These are phyloP conservation scores for Fusarium fracticaudum DNA, from an alignment of 2,329 filamentous ascomycete species.

Conservation along the genomic window DNA sequence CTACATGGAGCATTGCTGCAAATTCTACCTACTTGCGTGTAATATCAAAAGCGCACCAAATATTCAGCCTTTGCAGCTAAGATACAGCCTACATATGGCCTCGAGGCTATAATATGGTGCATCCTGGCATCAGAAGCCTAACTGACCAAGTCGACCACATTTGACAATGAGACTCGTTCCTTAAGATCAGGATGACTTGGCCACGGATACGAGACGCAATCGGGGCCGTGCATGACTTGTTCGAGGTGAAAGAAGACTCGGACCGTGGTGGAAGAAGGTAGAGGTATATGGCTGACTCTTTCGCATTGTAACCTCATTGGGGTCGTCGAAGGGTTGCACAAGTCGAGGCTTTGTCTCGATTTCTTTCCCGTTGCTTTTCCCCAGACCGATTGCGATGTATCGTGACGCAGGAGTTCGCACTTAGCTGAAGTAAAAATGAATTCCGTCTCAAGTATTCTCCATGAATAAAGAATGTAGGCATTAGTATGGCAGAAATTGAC, in stretches of 20 bases:
- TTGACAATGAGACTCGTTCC: background rate
- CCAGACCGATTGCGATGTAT: too few relatives aligned
- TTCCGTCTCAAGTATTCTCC: too few relatives aligned
- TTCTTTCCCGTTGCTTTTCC: too few relatives aligned
- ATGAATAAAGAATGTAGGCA: too few relatives aligned
- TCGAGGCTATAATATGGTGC: background rate
- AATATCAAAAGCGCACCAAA: background rate
- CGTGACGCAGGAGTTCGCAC: too few relatives aligned
- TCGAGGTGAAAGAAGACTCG: background rate
- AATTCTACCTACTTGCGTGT: background rate
- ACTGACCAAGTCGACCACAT: background rate
- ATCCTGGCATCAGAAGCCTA: background rate
- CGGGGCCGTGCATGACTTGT: background rate
- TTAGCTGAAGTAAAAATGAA: too few relatives aligned
- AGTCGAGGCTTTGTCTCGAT: too few relatives aligned
- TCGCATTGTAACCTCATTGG: too few relatives aligned
- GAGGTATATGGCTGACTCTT: background rate
- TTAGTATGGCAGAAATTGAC: constrained; percentile 25
- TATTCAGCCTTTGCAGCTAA: background rate
- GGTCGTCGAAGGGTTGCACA: too few relatives aligned
- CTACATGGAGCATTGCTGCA: background rate
- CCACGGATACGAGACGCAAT: background rate
- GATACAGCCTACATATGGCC: background rate
- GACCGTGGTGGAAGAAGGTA: too few relatives aligned
- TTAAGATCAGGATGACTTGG: background rate